Base-by-base conservation (phyloP, 192 early-diverging fungal species). In the Backusella sp. region DNA sequence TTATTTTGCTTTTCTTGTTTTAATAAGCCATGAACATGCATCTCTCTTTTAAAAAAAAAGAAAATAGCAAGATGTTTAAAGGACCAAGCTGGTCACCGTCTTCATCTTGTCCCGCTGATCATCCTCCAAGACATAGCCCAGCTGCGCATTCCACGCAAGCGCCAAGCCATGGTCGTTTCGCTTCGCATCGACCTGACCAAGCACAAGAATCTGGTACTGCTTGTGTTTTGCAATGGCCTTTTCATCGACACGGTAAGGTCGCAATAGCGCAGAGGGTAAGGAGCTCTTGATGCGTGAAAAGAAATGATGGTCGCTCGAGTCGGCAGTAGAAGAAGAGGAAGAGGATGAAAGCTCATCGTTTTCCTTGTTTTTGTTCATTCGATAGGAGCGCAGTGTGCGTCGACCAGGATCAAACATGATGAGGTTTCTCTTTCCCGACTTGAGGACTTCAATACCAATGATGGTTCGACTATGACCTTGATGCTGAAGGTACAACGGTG, bases 401-500 rank as follows among this genome's bases (percentile, higher is more conserved):
- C 83, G 72, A 14, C 85, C 86, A 0, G 92, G 90, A 79, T 94
- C 91, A 82, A 92, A 89, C 15, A 92, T 79, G 39, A 94, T 53
- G 7, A 94, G 78, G 46, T 84, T 83, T 34, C 82, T 68, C 21
- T 72, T 82, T 0, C 73, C 82, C 26, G 70, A 71, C 3, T 75
- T 78, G 8, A 83, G 73, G 42, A 84, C n/a, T 52, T 91, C 89
- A 1, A 92, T 82, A 21, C 92, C 92, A 17, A 92, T 80, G 11
- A 92, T 81, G 4, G 89, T 90, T 8, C 90, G 79, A 67, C 89
- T 91, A 62, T 94, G 92, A 0, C 92, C 92, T 53, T 88, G 85
- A 41, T 94, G 90, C 80, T 94, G 92, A 35, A 92, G 76, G 72
- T 94, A 94, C 4, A 94, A 73, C 11, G 92, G 91, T 3, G 87